These are phyloP conservation scores for Podosphaera fusca DNA, from an alignment of 2,329 filamentous ascomycete species.

Conservation along the genomic window DNA sequence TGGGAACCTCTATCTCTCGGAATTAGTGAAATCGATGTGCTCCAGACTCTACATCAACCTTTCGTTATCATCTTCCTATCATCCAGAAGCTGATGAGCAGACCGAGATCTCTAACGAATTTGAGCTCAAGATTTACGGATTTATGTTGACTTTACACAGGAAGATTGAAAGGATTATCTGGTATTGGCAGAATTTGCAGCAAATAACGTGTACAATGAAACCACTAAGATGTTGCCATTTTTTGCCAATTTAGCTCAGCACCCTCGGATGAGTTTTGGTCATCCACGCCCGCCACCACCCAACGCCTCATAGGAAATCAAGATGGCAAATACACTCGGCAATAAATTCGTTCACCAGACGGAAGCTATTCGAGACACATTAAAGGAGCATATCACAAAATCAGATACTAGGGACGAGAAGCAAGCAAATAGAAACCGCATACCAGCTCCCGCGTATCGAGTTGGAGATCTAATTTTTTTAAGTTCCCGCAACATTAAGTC, in stretches of 20 bases:
- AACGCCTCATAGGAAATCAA: background rate
- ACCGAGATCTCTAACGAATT: conserved; percentile 5
- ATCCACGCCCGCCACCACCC: background rate
- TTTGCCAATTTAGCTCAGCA: conserved; percentile 3
- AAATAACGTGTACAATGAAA: conserved; percentile 2
- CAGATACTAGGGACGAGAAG: no score
- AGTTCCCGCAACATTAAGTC: background rate
- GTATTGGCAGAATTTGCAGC: conserved; percentile 6
- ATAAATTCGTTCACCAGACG: no score
- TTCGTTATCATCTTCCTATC: conserved; percentile 3
- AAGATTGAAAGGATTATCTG: conserved; percentile 5
- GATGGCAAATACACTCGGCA: background rate
- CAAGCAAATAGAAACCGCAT: no score
- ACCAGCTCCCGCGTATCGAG: no score
- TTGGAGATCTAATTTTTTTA: no score
- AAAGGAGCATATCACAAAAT: no score
- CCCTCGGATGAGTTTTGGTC: conserved; percentile 1
- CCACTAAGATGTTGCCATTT: conserved; percentile 5
- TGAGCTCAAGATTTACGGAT: conserved; percentile 3
- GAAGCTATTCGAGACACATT: no score
- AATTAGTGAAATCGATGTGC: conserved; percentile 5
- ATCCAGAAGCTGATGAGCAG: conserved; percentile 6
- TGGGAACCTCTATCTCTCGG: conserved; percentile 3
- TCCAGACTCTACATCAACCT: conserved; percentile 1
- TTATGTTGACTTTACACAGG: conserved; percentile 6